Evolutionary conservation across 257 asterid genomes (phyloP), one percentile per base, ranked within the genome.

Genomic region (Nicotiana tomentosiformis): DNA sequence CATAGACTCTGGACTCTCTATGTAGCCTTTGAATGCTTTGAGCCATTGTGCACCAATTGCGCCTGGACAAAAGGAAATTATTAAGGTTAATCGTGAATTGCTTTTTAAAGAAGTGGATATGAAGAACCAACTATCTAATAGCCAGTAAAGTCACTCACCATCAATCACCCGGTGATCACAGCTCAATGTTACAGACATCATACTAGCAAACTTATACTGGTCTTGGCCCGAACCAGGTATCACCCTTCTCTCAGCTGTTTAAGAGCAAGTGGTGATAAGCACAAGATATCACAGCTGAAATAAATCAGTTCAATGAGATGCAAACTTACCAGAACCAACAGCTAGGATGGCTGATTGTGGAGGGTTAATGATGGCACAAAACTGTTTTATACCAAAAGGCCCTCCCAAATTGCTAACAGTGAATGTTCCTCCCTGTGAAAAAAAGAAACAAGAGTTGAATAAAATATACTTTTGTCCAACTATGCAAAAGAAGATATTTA

Each of bases 31-130:
- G 39, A 96, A 96, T 51, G 98, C 98, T 89, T 94, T 96, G 84
- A 96, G 90, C 99, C 99, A 96, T 88, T 96, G 98, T 4, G 99
- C 99, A 67, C 98, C 99, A 43, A 96, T 88, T 14, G 98, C 99
- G 32, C 99, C 99, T 96, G 82, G 76, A 85, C 37, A 67, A 68
- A 32, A 33, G 56, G 7, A 67, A 65, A 78, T 78, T 53, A 62
- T 70, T 39, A 43, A 29, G 72, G n/a, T 35, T 20, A 43, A 20
- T 1, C 66, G 0, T 29, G 67, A 53, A 51, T 32, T 6, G 43
- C 5, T 23, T 56, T 16, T 49, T 11, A 15, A 16, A 65, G 17
- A 80, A 5, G 29, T 4, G 37, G 20, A 66, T 65, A 17, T n/a
- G 78, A 81, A 81, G 53, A 81, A n/a, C 46, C 17, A 9, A 23